Evolutionary conservation across 352 stramenopile genomes (phyloP), one percentile per base, ranked within the genome.

Genomic region (Phytophthora cryptogea): DNA sequence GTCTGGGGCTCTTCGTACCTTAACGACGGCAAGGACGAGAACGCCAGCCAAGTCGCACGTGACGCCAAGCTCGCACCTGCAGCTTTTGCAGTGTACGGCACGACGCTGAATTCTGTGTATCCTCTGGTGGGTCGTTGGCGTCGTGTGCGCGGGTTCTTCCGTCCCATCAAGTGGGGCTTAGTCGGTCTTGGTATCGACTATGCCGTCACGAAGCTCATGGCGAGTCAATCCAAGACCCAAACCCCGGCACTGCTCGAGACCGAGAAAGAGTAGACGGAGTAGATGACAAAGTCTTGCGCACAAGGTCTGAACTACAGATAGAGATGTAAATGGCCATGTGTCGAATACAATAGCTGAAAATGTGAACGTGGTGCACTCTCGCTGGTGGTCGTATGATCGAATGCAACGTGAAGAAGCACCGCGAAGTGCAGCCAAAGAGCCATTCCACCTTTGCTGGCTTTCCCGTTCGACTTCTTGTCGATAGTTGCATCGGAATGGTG

Each of bases 51-150:
- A 60, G 39, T 62, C 16, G 43, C 54, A 14, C 66, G 55, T 36
- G 39, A 74, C 41, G 62, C 61, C 26, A 70, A 54, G 33, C 28
- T 74, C 45, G 66, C 52, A 2, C 66, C 66, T 9, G 55, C 55
- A 9, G 66, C 54, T 4, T 74, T 74, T 14, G 60, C 56, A 8
- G 33, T 74, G 8, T 74, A 70, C 40, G 66, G 66, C 17, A 63
- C 41, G 10, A 67, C 61, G 23, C 47, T 74, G 1, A 74, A 74
- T 49, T 48, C 58, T 8, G 66, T 74, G 13, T 63, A 74, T 36
- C 66, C 66, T 7, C 26, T 68, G 9, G 54, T 54, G 5, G 66
- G 66, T 43, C 66, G 40, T 39, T 70, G 53, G 50, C 66, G 61
- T 47, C 66, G 60, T 14, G 30, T 68, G 8, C 66, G 61, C 6